Base-by-base conservation (phyloP, 352 stramenopile genomes). In the Globisporangium sylvaticum region DNA sequence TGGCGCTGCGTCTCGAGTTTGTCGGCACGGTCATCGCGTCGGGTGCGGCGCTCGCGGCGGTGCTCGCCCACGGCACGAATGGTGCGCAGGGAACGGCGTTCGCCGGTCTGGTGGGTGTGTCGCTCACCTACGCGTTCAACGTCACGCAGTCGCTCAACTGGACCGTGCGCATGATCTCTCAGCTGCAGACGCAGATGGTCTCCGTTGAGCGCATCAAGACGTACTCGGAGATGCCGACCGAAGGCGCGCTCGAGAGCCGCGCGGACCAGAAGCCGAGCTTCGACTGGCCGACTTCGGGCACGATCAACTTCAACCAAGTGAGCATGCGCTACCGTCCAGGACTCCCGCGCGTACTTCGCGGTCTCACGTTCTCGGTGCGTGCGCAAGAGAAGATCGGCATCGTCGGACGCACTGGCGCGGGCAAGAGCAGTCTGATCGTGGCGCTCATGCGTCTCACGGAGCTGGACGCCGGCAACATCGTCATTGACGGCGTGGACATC, bases 371-470 rank as follows among this genome's bases (percentile, higher is more conserved):
- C 15, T 75, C 72, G 0, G 94, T 98, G 32, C 75, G 79, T 9
- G 74, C 83, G 0, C 80, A 86, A 48, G 84, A 95, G 25, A 98
- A 98, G 75, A 84, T 96, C 15, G 84, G 84, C 10, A 86, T 91
- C 64, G 87, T 89, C 29, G 95, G 75, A 24, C 77, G 90, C 20
- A 97, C 91, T 24, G 93, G 93, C 15, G 87, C 90, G 6, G 94
- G 94, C 22, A 98, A 98, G 70, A 92, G 75, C 6, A 96, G 84
- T 37, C 76, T 98, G 6, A 83, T 98, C 32, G 80, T 97, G 48
- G 91, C 91, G 12, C 74, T 99, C 12, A 87, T 98, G 67, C 81
- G 92, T 6, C 74, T 98, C 10, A 84, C 95, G 25, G 96, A 99
- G 64, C 52, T 98, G 2, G 78, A 96, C 65, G 70, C 69, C 10